Evolutionary conservation across 2,329 filamentous ascomycete genomes (phyloP).

Genomic region (Aspergillus fumigatus): DNA sequence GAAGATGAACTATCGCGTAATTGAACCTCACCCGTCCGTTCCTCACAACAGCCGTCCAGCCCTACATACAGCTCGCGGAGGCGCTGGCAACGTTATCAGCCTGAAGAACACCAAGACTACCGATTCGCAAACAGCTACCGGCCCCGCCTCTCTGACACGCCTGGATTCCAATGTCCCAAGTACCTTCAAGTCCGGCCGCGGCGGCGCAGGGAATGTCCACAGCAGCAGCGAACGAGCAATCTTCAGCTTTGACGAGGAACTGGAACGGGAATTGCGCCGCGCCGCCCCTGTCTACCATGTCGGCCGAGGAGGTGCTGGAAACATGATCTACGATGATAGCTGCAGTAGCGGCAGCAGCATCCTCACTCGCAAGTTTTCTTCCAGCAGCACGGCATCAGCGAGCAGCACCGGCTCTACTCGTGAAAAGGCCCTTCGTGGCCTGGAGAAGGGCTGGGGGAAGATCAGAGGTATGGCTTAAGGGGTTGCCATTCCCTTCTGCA

Average conservation of each 20-base stretch:
- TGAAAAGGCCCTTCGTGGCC: constrained; percentile 31
- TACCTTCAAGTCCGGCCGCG: constrained; percentile 46
- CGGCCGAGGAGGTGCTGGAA: constrained; percentile 58
- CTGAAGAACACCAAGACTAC: constrained; percentile 51
- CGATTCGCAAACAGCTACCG: constrained; percentile 37
- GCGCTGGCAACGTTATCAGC: constrained; percentile 55
- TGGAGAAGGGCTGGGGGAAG: constrained; percentile 40
- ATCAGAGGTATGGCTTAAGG: constrained; percentile 32
- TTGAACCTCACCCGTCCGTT: constrained; percentile 59
- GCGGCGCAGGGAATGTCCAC: constrained; percentile 55
- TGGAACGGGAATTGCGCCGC: constrained; percentile 53
- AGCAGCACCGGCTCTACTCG: constrained; percentile 34
- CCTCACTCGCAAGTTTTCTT: constrained; percentile 35
- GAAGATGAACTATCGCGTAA: constrained; percentile 48
- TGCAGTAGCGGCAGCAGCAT: constrained; percentile 16
- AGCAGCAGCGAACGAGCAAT: constrained; percentile 52
- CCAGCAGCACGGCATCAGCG: constrained; percentile 31
- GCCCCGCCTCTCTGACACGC: constrained; percentile 48
- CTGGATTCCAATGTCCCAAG: constrained; percentile 43
- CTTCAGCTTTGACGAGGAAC: constrained; percentile 64
- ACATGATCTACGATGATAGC: constrained; percentile 37
- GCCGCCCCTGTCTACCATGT: constrained; percentile 61
- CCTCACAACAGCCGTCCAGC: constrained; percentile 45
- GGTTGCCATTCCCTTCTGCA: neutral
- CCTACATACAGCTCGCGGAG: constrained; percentile 52